phyloP scores from a whole-genome alignment of 352 stramenopile genomes.

The Globisporangium heterothallicum region DNA sequence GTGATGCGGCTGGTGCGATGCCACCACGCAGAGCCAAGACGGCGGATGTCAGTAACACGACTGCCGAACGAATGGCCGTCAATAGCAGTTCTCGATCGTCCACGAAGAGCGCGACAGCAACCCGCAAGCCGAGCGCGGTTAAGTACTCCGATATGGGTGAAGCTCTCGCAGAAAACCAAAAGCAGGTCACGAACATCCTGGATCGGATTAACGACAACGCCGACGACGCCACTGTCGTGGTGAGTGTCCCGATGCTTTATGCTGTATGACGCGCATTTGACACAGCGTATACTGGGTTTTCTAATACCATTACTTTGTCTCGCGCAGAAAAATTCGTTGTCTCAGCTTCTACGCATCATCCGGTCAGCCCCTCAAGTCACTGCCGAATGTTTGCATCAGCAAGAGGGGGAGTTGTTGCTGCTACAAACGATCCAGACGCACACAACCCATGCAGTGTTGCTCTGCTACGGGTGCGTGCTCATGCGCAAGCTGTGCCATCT shows the following conservation, averaged over 20 bases:
- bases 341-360: conserved; percentile 51
- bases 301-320: background rate
- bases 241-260: too few species aligned
- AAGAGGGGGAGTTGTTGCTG: conserved; percentile 47
- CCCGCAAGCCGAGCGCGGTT: conserved; percentile 13
- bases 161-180: conserved; percentile 42
- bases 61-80: background rate
- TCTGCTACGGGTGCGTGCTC: conserved; percentile 72
- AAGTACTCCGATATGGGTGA: conserved; percentile 46
- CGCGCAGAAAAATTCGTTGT: conserved; percentile 78
- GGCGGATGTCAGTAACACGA: conserved; percentile 7
- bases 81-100: conserved; percentile 9
- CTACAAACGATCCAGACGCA: conserved; percentile 55
- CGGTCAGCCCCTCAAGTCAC: conserved; percentile 60
- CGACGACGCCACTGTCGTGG: conserved; percentile 40
- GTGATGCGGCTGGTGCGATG: background rate
- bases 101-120: conserved; percentile 12
- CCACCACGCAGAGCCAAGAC: conserved; percentile 19
- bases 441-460: conserved; percentile 52
- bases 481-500: conserved; percentile 73
- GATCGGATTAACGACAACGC: conserved; percentile 30
- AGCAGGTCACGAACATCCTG: conserved; percentile 45
- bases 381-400: conserved; percentile 55
- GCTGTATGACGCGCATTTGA: too few species aligned
- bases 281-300: background rate